Conservation (phyloP, 163 green algal species). For the Volvox carteri region DNA sequence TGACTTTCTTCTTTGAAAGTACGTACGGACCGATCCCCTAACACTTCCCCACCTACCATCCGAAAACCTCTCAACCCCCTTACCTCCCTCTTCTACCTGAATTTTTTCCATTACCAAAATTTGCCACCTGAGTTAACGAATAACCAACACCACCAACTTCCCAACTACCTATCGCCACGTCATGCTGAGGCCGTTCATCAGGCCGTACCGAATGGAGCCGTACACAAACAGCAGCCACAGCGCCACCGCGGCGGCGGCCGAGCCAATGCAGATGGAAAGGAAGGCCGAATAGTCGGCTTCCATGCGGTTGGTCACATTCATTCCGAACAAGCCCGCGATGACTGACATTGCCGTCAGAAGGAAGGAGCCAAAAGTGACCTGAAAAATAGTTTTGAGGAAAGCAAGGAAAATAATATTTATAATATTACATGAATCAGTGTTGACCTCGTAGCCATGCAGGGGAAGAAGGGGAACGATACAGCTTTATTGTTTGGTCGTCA, state of each 20-base stretch:
- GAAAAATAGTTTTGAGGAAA: not conserved
- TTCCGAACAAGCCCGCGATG: slow-evolving; percentile 56
- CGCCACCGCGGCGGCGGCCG: not conserved
- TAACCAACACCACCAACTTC: not conserved
- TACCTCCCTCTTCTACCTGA: not conserved
- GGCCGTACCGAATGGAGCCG: slow-evolving; percentile 13
- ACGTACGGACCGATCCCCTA: not conserved
- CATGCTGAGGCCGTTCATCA: slow-evolving; percentile 53
- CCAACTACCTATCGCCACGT: slow-evolving; percentile 13
- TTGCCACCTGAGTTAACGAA: not conserved
- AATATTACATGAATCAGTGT: too few species aligned
- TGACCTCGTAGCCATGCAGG: too few species aligned
- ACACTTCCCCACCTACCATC: not conserved
- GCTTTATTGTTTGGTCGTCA: too few species aligned
- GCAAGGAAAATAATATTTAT: too few species aligned
- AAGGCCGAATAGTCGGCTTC: slow-evolving; percentile 19
- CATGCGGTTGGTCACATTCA: slow-evolving; percentile 51
- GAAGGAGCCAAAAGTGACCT: slow-evolving; percentile 57
- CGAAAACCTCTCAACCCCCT: not conserved
- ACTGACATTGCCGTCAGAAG: slow-evolving; percentile 54
- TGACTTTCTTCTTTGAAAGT: not conserved
- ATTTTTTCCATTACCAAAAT: not conserved
- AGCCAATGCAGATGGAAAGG: slow-evolving; percentile 49
- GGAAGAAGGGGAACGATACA: too few species aligned
- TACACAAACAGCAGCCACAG: slow-evolving; percentile 56